Evolutionary conservation across 2,329 filamentous ascomycete species (phyloP).

Genomic region (Colletotrichum chlorophyti): DNA sequence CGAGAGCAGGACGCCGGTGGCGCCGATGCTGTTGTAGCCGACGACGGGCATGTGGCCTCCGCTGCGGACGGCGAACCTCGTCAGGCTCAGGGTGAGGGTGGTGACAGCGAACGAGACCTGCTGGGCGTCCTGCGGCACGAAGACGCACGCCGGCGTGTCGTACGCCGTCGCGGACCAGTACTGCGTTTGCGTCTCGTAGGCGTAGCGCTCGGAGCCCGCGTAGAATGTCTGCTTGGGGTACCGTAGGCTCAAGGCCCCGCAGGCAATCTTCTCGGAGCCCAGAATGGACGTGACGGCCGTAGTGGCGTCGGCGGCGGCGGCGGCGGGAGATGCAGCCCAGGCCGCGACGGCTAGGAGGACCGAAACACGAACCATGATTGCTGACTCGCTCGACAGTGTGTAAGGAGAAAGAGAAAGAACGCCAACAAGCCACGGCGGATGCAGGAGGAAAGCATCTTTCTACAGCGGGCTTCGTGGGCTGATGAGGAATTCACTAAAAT

Average conservation of each 20-base stretch:
- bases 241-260: not conserved
- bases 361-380: conserved; percentile 1
- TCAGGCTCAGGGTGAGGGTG: conserved; percentile 31
- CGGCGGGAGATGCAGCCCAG: not conserved
- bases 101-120: conserved; percentile 33
- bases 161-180: conserved; percentile 16
- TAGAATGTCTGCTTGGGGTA: conserved; percentile 10
- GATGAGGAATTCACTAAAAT: not conserved
- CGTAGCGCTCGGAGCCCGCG: conserved; percentile 2
- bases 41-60: conserved; percentile 39
- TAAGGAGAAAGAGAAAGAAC: not conserved
- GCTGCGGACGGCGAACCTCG: conserved; percentile 34
- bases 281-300: not conserved
- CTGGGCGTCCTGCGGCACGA: conserved; percentile 32
- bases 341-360: not conserved
- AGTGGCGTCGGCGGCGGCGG: not conserved
- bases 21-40: conserved; percentile 35
- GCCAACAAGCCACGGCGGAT: not conserved
- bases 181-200: conserved; percentile 15
- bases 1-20: conserved; percentile 42
- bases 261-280: conserved; percentile 4
- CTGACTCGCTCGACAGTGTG: not conserved
- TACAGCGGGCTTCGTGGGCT: not conserved
- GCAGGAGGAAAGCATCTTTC: not conserved
- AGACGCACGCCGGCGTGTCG: conserved; percentile 33